Evolutionary conservation across 2,329 filamentous ascomycete genomes (phyloP), one percentile per base, ranked within the genome.

Genomic region (Colletotrichum sp.): DNA sequence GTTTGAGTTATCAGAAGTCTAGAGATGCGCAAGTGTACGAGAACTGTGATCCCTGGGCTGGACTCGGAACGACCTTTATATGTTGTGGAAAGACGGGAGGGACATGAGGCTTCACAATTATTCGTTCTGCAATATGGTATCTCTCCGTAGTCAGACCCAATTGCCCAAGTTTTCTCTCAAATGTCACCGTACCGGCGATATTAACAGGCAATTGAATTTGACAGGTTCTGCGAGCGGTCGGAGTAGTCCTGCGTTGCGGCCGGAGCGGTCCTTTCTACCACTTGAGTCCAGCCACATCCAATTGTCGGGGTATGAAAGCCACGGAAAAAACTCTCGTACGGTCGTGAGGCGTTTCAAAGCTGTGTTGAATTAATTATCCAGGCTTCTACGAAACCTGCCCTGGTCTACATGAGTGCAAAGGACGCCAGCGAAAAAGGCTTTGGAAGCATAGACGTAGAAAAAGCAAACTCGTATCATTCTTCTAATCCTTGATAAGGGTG

Each of bases 401-500:
- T n/a, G 9, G 18, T 43, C 38, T n/a, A 43, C 18, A 12, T 18
- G 9, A 43, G 38, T 18, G 18, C 38, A 6, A 2, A n/a, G 16
- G 38, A 43, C 8, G 18, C n/a, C 9, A 43, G 38, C 3, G 0
- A 11, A 11, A 43, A 43, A 43, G 2, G 36, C 16, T 16, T 43
- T 1, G 36, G 7, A 43, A 43, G 4, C 8, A 18, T 43, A 6
- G 36, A 43, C 36, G 16, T 16, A 43, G 16, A 43, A 8, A 43
- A 18, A 43, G 16, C 36, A 18, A 16, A 11, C 18, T 43, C 18
- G 5, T 1, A n/a, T n/a, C 0, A 1, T 43, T n/a, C 8, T n/a
- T 43, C 36, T 3, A 3, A 43, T 11, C 0, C 36, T 3, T 18
- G 0, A 43, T 8, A 0, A 43, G 16, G 8, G 8, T 43, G 2